Evolutionary conservation across 768 basidiomycete genomes (phyloP).

Genomic region (Termitomyces titanicus): DNA sequence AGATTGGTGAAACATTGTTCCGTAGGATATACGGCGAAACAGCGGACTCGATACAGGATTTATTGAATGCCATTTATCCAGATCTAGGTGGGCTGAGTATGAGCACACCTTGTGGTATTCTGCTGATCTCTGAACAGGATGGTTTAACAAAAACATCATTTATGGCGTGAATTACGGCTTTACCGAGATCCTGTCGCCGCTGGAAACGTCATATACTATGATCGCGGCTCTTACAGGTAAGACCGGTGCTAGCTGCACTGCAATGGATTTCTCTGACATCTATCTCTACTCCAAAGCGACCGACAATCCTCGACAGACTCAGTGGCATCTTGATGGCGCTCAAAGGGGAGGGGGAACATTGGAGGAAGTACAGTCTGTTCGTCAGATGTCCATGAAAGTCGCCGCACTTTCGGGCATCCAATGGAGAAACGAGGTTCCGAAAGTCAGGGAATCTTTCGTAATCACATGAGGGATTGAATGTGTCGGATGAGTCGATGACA

Average conservation of each 20-base stretch:
- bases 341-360: slow-evolving; percentile 50
- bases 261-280: neutral
- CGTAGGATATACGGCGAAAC: slow-evolving; percentile 57
- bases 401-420: slow-evolving; percentile 42
- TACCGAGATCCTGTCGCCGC: slow-evolving; percentile 38
- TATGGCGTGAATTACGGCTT: slow-evolving; percentile 57
- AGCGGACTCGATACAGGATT: slow-evolving; percentile 39
- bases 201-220: slow-evolving; percentile 58
- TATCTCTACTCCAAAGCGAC: slow-evolving; percentile 24
- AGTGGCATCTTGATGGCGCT: slow-evolving; percentile 62
- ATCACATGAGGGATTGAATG: neutral
- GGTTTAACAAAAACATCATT: slow-evolving; percentile 48
- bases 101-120: neutral
- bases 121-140: slow-evolving; percentile 32
- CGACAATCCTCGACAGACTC: slow-evolving; percentile 60
- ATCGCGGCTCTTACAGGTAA: slow-evolving; percentile 50
- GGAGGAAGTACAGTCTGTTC: slow-evolving; percentile 52
- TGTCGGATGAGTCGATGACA: neutral
- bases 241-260: neutral
- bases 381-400: slow-evolving; percentile 51
- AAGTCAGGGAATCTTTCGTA: slow-evolving; percentile 24
- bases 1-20: slow-evolving; percentile 42
- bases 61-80: slow-evolving; percentile 53
- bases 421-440: slow-evolving; percentile 54
- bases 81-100: slow-evolving; percentile 49